These are phyloP conservation scores for Pichia phayaonensis DNA, from an alignment of 805 yeast species.

Conservation along the genomic window DNA sequence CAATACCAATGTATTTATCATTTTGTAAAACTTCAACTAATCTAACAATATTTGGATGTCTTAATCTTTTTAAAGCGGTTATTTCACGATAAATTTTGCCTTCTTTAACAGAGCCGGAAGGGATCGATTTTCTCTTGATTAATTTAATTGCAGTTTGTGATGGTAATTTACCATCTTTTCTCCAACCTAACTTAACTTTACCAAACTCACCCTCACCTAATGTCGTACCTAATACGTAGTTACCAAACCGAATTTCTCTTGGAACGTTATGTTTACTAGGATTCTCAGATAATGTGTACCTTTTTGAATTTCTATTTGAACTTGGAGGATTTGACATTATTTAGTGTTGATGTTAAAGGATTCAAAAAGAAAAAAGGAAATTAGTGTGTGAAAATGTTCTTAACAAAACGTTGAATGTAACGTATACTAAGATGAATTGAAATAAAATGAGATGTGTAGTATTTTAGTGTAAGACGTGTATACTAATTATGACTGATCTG, in stretches of 20 bases:
- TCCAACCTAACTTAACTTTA: conserved; percentile 94
- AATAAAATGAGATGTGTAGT: background rate
- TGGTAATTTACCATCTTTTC: conserved; percentile 71
- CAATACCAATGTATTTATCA: conserved; percentile 93
- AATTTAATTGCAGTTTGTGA: conserved; percentile 91
- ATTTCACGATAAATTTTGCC: conserved; percentile 89
- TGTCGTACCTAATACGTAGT: conserved; percentile 85
- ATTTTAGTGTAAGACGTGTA: background rate
- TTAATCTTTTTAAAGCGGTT: conserved; percentile 74
- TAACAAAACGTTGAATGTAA: background rate
- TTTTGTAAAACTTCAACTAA: conserved; percentile 89
- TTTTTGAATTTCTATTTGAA: background rate
- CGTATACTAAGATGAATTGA: background rate
- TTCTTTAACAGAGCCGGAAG: conserved; percentile 78
- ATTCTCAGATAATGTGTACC: conserved; percentile 1
- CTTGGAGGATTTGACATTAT: background rate
- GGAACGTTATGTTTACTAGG: conserved; percentile 22
- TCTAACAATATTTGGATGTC: conserved; percentile 90
- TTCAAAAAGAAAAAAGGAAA: background rate
- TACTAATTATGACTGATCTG: background rate
- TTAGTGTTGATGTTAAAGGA: background rate
- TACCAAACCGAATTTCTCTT: conserved; percentile 79
- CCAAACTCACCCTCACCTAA: conserved; percentile 98
- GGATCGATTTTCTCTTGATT: conserved; percentile 81
- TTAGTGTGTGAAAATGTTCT: background rate